Base-by-base conservation (phyloP, 805 yeast genomes). In the Starmerella davenportii region DNA sequence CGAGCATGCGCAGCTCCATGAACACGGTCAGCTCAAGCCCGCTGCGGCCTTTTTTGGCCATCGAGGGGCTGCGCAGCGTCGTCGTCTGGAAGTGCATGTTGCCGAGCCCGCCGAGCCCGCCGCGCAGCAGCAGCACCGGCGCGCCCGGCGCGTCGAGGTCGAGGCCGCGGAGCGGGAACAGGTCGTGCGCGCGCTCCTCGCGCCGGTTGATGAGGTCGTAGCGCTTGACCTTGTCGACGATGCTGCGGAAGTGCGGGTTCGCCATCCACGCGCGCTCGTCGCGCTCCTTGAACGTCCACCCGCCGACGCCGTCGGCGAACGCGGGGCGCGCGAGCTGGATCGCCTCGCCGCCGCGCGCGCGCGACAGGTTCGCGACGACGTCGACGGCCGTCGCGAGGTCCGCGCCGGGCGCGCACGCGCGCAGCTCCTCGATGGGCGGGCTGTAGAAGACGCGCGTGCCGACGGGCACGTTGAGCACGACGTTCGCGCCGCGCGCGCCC, bases 61-160 rank as follows among this genome's bases (percentile, higher is more conserved):
- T 90, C 39, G 93, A 63, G 13, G 98, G 98, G 51, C 84, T 87
- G 43, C 95, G 70, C 41, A 90, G 74, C 37, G 73, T 71, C 34
- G 76, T 66, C 1, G 95, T 82, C 36, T 80, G 63, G 53, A 90
- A 90, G 56, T 87, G 94, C 90, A 82, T 82, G 57, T 90, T 90
- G 1, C 98, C 98, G 62, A 87, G 65, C 0, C 98, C 98, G 17
- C 96, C 96, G 45, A 66, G 65, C 8, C 98, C 98, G 32, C 98
- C 98, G 48, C 68, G 69, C 34, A 85, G 51, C 16, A 90, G 49
- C 37, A 79, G 59, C 3, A 76, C 56, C 1, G 96, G 95, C 34
- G 66, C 69, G 2, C 67, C 67, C 0, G 81, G 51, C 65, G 15
- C 75, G 72, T 44, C 64, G 56, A 41, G 66, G 56, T 90, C 98